A percentile compares a stretch with the other conserved stretches of the same genome.
phyloP scores from a whole-genome alignment of 345 rosid genomes.

The Populus pruinosa region DNA sequence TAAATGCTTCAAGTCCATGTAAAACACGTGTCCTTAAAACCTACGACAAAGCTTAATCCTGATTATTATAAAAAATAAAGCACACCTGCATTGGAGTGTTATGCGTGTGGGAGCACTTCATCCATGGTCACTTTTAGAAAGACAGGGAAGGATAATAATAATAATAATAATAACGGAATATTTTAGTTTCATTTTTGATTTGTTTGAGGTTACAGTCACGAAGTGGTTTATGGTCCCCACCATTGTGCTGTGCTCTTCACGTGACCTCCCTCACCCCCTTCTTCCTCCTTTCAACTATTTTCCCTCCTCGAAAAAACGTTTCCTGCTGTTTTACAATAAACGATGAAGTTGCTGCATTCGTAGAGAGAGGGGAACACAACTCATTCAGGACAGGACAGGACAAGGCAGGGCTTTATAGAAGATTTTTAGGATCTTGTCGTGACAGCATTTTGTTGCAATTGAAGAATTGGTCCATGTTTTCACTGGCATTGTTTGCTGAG shows the following conservation, averaged over 20 bases:
- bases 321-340: background rate
- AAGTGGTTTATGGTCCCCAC: conserved; percentile 11
- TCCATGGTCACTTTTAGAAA: background rate
- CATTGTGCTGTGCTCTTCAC: background rate
- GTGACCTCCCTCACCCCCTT: conserved; percentile 2
- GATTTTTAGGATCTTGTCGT: conserved; percentile 8
- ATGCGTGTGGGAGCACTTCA: no score
- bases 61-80: background rate
- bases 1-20: no score
- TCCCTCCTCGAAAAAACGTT: background rate
- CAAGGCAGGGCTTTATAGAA: background rate
- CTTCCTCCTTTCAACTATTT: background rate
- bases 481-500: conserved; percentile 11
- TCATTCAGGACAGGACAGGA: no score
- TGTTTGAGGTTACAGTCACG: background rate
- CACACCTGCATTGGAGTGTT: no score
- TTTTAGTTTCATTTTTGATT: background rate
- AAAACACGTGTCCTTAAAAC: no score
- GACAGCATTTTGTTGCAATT: conserved; percentile 9
- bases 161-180: background rate
- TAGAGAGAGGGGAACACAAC: background rate
- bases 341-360: background rate
- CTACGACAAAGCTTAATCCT: no score
- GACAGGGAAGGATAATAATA: background rate
- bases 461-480: conserved; percentile 5